phyloP scores from a whole-genome alignment of 2,329 filamentous ascomycete genomes.

The Pseudogymnoascus sp. region DNA sequence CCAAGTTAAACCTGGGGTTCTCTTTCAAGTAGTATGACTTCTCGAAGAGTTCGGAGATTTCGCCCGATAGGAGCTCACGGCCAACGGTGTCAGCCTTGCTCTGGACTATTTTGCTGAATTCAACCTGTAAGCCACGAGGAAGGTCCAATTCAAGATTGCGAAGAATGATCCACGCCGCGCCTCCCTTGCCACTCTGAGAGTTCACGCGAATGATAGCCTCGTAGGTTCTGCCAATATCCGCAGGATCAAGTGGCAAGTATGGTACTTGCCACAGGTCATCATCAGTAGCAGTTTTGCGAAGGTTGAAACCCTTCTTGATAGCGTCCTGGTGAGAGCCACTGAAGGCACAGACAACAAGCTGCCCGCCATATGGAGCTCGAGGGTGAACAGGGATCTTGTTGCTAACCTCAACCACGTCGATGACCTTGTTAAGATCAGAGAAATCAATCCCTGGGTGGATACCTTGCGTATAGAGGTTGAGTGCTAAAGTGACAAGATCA shows the following conservation, averaged over 20 bases:
- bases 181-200: constrained; percentile 91
- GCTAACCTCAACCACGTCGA: constrained; percentile 82
- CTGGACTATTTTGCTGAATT: constrained; percentile 85
- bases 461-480: constrained; percentile 94
- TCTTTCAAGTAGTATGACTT: constrained; percentile 76
- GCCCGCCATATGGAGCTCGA: constrained; percentile 83
- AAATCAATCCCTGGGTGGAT: constrained; percentile 83
- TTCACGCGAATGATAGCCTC: constrained; percentile 98
- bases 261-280: constrained; percentile 77
- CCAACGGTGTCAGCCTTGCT: constrained; percentile 70
- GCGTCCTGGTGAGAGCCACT: constrained; percentile 91
- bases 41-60: constrained; percentile 87
- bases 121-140: constrained; percentile 84
- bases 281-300: constrained; percentile 55
- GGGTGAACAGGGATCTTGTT: constrained; percentile 94
- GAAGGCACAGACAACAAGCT: constrained; percentile 88
- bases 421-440: constrained; percentile 78
- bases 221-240: constrained; percentile 94
- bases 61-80: constrained; percentile 74
- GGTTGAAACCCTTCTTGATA: constrained; percentile 85
- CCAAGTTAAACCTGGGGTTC: constrained; percentile 76
- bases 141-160: constrained; percentile 85
- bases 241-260: constrained; percentile 86
- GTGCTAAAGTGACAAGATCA: constrained; percentile 82
- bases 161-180: constrained; percentile 89